Evolutionary conservation across 1,284 basidiomycete species (phyloP).

Genomic region (Omphalotus olearius): DNA sequence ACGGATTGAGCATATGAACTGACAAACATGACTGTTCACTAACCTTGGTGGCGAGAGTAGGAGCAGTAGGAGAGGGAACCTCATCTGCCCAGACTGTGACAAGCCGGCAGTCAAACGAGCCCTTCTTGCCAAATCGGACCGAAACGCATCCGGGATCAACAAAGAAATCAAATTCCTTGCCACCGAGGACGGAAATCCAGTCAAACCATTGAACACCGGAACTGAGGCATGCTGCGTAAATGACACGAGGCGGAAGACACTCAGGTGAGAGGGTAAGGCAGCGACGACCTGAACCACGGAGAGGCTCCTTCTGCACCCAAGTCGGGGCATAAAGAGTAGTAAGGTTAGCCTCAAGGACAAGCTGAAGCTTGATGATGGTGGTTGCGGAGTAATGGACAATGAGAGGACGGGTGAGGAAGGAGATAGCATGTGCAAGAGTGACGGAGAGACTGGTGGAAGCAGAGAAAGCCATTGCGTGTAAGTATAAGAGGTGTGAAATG

Average conservation of each 20-base stretch:
- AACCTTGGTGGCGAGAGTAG: conserved; percentile 18
- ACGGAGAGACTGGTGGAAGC: conserved; percentile 52
- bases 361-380: conserved; percentile 62
- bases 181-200: conserved; percentile 67
- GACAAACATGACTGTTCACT: neutral
- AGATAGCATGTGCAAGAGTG: conserved; percentile 67
- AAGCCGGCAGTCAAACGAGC: conserved; percentile 32
- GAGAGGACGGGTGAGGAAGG: conserved; percentile 66
- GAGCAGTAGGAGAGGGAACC: conserved; percentile 24
- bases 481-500: conserved; percentile 25
- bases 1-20: neutral
- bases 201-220: conserved; percentile 71
- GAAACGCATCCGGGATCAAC: conserved; percentile 74
- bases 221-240: conserved; percentile 65
- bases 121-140: conserved; percentile 47
- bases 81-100: conserved; percentile 66
- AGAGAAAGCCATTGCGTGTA: conserved; percentile 32
- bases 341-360: conserved; percentile 66
- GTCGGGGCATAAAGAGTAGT: conserved; percentile 58
- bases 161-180: conserved; percentile 70
- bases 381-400: conserved; percentile 47
- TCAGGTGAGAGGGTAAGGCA: conserved; percentile 69
- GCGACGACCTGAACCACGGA: conserved; percentile 64
- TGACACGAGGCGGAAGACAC: conserved; percentile 60
- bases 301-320: conserved; percentile 60